Evolutionary conservation across 2,329 filamentous ascomycete genomes (phyloP), one percentile per base, ranked within the genome.

Genomic region (Trichoderma lentiforme): DNA sequence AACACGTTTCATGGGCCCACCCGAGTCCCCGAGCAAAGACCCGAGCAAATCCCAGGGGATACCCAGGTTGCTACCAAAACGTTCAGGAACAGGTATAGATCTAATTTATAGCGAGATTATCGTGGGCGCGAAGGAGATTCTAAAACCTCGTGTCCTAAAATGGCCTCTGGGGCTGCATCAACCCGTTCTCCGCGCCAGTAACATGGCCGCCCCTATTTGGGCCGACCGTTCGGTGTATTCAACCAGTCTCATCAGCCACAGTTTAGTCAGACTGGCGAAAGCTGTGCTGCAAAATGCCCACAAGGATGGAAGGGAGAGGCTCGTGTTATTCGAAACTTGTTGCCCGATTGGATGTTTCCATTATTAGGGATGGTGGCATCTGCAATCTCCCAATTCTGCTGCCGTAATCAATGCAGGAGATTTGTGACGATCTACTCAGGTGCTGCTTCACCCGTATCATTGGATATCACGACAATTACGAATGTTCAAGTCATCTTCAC

Each of bases 111-210:
- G 67, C 67, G 67, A 70, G 36, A 70, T 70, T 70, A 62, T 70
- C 67, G 34, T 62, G 56, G 57, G 12, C 60, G 67, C 39, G 67
- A 61, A 69, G 56, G 39, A 70, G 39, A 70, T 70, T 62, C 24
- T 67, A 66, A 72, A 75, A 77, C 63, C 78, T 80, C 79, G 78
- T 80, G 78, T 80, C 77, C 79, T 64, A 74, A 80, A 79, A 77
- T 78, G 79, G 78, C 68, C 65, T 64, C 32, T 64, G 51, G 60
- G 60, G 67, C 67, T 64, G 60, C 68, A 57, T 64, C 15, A 47
- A 71, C 18, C 68, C 68, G 68, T 60, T 57, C 43, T 58, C 21
- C 14, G 32, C 67, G 60, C 67, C 63, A 70, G 24, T 15, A 30
- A 30, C 15, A 56, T n/a, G 68, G 47, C 47, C 43, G 39, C 68